phyloP scores from a whole-genome alignment of 768 basidiomycete genomes.

The Phlebiopsis gigantea region DNA sequence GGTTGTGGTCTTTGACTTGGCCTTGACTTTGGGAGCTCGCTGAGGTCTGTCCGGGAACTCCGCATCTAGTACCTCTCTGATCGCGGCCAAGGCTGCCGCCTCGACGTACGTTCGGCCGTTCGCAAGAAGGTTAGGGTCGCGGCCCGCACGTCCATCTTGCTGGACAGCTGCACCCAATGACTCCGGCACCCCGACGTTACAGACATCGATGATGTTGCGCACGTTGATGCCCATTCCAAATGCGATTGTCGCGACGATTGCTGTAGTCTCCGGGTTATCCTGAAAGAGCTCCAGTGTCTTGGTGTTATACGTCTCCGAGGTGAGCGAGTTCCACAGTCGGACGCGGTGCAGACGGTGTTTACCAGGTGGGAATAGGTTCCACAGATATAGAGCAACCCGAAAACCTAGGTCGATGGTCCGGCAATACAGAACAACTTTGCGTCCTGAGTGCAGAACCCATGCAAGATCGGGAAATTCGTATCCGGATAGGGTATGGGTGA shows the following conservation, averaged over 20 bases:
- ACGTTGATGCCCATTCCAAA: slow-evolving; percentile 8
- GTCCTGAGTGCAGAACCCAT: background rate
- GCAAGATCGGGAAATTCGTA: background rate
- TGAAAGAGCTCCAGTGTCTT: background rate
- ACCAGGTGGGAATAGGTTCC: background rate
- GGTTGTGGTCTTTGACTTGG: background rate
- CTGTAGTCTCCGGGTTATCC: background rate
- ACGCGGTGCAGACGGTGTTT: background rate
- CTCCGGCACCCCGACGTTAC: slow-evolving; percentile 3
- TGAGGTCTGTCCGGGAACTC: background rate
- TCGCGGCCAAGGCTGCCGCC: background rate
- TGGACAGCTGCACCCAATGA: background rate
- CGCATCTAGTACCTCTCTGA: background rate
- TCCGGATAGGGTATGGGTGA: background rate
- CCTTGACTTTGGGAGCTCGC: background rate
- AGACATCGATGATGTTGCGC: background rate
- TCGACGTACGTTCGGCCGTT: slow-evolving; percentile 3
- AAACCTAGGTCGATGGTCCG: background rate
- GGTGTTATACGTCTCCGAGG: background rate
- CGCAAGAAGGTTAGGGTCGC: background rate
- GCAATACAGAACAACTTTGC: slow-evolving; percentile 2
- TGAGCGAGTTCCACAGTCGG: background rate
- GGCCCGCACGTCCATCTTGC: slow-evolving; percentile 3
- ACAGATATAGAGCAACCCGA: background rate
- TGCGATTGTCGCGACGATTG: slow-evolving; percentile 7